Evolutionary conservation across 345 rosid genomes (phyloP).

Genomic region (Leavenworthia alabamica): DNA sequence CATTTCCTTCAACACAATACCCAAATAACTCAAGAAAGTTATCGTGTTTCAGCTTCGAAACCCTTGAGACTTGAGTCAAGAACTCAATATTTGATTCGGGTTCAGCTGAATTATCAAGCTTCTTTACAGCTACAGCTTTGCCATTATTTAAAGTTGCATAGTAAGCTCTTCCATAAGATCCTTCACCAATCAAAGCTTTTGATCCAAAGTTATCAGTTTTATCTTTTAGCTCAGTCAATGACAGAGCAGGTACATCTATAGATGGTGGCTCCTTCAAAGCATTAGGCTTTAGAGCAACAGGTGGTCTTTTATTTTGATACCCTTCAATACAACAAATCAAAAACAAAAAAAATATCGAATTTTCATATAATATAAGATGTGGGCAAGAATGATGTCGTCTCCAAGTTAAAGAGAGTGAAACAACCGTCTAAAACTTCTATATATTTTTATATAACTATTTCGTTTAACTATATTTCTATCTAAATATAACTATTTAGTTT

Average conservation of each 20-base stretch:
- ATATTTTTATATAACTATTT: too few species aligned
- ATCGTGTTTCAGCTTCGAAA: conserved; percentile 80
- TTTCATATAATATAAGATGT: too few species aligned
- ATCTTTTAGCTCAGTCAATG: conserved; percentile 58
- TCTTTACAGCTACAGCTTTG: conserved; percentile 69
- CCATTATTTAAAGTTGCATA: conserved; percentile 60
- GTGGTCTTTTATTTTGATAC: conserved; percentile 29
- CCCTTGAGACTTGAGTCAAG: conserved; percentile 85
- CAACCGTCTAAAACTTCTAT: too few species aligned
- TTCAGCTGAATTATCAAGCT: conserved; percentile 69
- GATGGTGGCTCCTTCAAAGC: conserved; percentile 60
- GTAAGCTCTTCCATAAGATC: conserved; percentile 88
- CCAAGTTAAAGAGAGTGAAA: too few species aligned
- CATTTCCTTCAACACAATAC: conserved; percentile 81
- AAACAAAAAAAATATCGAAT: not conserved
- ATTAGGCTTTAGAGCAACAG: conserved; percentile 53
- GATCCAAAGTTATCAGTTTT: conserved; percentile 61
- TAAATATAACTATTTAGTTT: too few species aligned
- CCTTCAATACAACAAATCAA: conserved; percentile 6
- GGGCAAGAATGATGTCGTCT: too few species aligned
- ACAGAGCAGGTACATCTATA: conserved; percentile 50
- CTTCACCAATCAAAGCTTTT: conserved; percentile 72
- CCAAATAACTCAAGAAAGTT: conserved; percentile 75
- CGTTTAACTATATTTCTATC: too few species aligned
- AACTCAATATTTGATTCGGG: conserved; percentile 73